Conservation (phyloP, 2,329 filamentous ascomycete species). For the Monosporascus sp. region DNA sequence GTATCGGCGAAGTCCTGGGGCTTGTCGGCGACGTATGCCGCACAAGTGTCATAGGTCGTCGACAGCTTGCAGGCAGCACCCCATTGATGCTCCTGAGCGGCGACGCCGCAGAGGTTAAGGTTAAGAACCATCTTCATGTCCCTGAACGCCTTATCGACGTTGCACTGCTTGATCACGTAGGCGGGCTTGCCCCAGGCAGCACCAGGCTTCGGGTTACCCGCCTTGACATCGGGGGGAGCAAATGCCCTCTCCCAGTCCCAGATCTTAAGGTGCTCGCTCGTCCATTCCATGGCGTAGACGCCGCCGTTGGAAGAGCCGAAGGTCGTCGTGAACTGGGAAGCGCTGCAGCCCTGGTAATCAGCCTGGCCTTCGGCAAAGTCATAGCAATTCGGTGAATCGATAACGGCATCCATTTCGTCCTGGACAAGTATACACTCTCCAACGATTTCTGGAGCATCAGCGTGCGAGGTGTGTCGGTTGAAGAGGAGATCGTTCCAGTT, state of each 20-base stretch:
- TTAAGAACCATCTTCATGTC: slow-evolving; percentile 24
- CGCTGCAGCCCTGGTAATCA: slow-evolving; percentile 36
- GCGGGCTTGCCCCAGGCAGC: slow-evolving; percentile 21
- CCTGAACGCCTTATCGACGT: slow-evolving; percentile 21
- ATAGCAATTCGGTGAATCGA: slow-evolving; percentile 36
- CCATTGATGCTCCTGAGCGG: slow-evolving; percentile 16
- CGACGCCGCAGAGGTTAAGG: slow-evolving; percentile 15
- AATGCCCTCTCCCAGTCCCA: slow-evolving; percentile 57
- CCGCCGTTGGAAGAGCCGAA: slow-evolving; percentile 34
- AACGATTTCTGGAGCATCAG: slow-evolving; percentile 26
- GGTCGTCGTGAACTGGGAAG: slow-evolving; percentile 31
- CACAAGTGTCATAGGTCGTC: slow-evolving; percentile 14
- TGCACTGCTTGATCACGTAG: slow-evolving; percentile 20
- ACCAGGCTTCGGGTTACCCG: slow-evolving; percentile 18
- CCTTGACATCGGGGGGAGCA: slow-evolving; percentile 53
- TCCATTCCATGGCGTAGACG: slow-evolving; percentile 56
- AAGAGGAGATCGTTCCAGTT: slow-evolving; percentile 51
- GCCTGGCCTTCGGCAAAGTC: slow-evolving; percentile 31
- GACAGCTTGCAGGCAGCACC: slow-evolving; percentile 11
- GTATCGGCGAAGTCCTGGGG: slow-evolving; percentile 9
- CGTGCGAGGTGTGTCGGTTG: slow-evolving; percentile 58
- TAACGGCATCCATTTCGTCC: slow-evolving; percentile 23
- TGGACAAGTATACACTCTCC: slow-evolving; percentile 31
- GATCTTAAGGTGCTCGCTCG: slow-evolving; percentile 51
- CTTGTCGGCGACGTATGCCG: slow-evolving; percentile 14